Percentiles rank a stretch among this genome's conserved stretches.
Conservation (phyloP, 139 green algal genomes). For the Ettlia oleoabundans region DNA sequence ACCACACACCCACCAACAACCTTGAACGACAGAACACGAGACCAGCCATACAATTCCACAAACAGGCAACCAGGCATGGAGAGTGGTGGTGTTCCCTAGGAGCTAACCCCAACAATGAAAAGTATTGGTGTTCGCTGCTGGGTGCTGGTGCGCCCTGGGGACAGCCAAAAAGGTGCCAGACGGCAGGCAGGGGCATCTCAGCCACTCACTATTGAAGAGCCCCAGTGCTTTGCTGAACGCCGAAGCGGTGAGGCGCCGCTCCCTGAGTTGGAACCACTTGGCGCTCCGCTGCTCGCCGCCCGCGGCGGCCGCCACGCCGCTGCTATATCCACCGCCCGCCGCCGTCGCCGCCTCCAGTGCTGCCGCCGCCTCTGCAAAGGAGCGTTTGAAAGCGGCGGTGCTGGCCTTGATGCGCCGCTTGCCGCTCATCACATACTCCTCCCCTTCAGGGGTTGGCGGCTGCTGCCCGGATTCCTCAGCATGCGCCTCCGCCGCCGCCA, state of each 20-base stretch:
- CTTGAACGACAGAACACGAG: no score
- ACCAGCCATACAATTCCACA: no score
- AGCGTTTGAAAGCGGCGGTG: slow-evolving; percentile 15
- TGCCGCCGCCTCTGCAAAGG: slow-evolving; percentile 31
- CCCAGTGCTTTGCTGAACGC: slow-evolving; percentile 66
- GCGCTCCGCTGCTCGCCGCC: slow-evolving; percentile 60
- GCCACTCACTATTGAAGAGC: slow-evolving; percentile 35
- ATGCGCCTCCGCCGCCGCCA: slow-evolving; percentile 4
- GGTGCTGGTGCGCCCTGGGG: no score
- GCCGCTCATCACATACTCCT: slow-evolving; percentile 19
- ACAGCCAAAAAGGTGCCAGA: background rate
- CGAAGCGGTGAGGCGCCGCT: slow-evolving; percentile 64
- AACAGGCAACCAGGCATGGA: no score
- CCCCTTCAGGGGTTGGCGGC: background rate
- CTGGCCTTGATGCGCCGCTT: slow-evolving; percentile 26
- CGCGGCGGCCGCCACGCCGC: background rate
- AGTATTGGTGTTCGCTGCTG: no score
- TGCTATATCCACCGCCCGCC: background rate
- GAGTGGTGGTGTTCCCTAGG: no score
- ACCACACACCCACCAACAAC: no score
- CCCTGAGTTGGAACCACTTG: slow-evolving; percentile 58
- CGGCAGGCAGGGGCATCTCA: background rate
- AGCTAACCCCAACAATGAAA: no score
- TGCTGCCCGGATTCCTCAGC: background rate
- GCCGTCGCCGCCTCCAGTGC: background rate